phyloP scores from a whole-genome alignment of 2,329 filamentous ascomycete genomes.

The Akanthomyces dipterigenus region DNA sequence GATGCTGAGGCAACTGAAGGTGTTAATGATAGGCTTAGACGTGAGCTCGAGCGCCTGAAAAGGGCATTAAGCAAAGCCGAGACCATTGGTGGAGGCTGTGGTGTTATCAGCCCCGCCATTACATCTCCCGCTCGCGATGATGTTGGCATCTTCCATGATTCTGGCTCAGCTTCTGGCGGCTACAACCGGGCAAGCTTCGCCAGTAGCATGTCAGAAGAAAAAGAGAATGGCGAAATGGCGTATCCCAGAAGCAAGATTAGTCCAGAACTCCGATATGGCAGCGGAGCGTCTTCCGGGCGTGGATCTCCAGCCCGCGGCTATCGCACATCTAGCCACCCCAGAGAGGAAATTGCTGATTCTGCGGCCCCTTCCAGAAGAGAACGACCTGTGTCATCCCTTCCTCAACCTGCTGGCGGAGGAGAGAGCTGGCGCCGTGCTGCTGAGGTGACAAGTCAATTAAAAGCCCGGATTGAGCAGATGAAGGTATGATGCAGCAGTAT shows the following conservation, averaged over 20 bases:
- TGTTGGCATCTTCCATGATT: slow-evolving; percentile 52
- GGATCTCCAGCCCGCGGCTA: slow-evolving; percentile 54
- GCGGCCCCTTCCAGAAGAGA: slow-evolving; percentile 22
- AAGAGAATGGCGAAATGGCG: slow-evolving; percentile 58
- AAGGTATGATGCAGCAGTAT: slow-evolving; percentile 48
- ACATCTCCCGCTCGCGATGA: slow-evolving; percentile 53
- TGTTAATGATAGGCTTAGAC: slow-evolving; percentile 72
- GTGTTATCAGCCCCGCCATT: slow-evolving; percentile 35
- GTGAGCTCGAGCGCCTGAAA: slow-evolving; percentile 90
- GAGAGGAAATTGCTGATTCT: slow-evolving; percentile 28
- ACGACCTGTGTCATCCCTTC: slow-evolving; percentile 29
- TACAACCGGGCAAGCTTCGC: slow-evolving; percentile 54
- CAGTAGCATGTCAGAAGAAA: slow-evolving; percentile 67
- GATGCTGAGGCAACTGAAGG: slow-evolving; percentile 87
- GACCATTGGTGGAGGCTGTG: slow-evolving; percentile 35
- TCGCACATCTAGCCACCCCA: slow-evolving; percentile 29
- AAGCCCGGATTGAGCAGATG: slow-evolving; percentile 98
- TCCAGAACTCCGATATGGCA: slow-evolving; percentile 46
- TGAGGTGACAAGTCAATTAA: slow-evolving; percentile 94
- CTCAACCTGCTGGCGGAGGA: slow-evolving; percentile 28
- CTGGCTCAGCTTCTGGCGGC: slow-evolving; percentile 31
- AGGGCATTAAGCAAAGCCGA: slow-evolving; percentile 66
- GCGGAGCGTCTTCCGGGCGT: slow-evolving; percentile 49
- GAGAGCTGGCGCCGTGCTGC: slow-evolving; percentile 97
- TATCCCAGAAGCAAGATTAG: slow-evolving; percentile 47